Percentiles rank a stretch among this genome's conserved stretches.
Evolutionary conservation across 2,329 filamentous ascomycete genomes (phyloP).

Genomic region (Aspergillus glaucus): DNA sequence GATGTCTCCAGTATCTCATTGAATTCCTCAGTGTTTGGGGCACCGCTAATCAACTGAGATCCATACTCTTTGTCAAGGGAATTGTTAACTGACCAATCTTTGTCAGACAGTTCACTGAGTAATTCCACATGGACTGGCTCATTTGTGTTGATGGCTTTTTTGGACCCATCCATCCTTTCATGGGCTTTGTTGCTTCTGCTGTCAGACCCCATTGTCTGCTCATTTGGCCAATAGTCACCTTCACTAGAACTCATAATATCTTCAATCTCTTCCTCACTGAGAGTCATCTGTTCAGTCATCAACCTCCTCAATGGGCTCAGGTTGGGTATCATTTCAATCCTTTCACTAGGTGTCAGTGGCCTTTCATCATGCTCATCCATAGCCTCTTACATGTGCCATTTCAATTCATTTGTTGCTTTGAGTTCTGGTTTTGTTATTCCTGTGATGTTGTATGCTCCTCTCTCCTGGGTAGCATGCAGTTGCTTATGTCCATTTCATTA

Average conservation of each 20-base stretch:
- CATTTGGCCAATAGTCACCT: background rate
- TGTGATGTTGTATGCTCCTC: background rate
- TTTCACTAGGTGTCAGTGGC: background rate
- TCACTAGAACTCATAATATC: background rate
- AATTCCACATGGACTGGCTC: background rate
- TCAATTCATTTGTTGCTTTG: background rate
- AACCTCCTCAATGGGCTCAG: background rate
- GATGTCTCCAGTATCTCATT: background rate
- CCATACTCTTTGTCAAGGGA: background rate
- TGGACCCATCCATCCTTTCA: background rate
- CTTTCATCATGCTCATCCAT: background rate
- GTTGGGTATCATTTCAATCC: background rate
- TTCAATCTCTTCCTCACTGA: background rate
- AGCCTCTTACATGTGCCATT: background rate
- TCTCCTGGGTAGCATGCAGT: conserved; percentile 1
- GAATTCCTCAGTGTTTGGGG: background rate
- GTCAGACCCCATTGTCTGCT: background rate
- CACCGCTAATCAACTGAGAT: background rate
- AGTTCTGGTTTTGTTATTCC: background rate
- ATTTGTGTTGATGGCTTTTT: background rate
- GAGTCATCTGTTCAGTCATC: background rate
- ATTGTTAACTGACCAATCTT: background rate
- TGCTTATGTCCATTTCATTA: background rate
- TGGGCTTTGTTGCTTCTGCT: background rate
- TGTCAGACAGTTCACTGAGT: background rate